These are phyloP conservation scores for Solidago caesia DNA, from an alignment of 129 eudicot genomes.

Conservation along the genomic window DNA sequence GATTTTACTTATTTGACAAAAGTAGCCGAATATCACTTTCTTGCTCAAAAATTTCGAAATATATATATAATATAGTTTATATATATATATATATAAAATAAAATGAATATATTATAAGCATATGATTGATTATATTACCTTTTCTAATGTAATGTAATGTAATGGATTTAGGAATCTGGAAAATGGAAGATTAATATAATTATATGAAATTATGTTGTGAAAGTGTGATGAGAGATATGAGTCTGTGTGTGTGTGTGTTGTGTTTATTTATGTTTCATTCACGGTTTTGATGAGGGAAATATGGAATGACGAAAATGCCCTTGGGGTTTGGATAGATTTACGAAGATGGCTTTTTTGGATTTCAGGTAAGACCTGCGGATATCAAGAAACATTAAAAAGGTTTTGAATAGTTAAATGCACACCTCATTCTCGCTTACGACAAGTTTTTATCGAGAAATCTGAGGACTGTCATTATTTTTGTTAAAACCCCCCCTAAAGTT, in stretches of 20 bases:
- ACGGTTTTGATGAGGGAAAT: conserved; percentile 26
- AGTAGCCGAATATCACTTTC: conserved; percentile 7
- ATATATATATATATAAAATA: not conserved
- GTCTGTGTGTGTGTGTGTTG: not conserved
- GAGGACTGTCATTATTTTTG: not conserved
- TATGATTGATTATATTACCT: too few relatives aligned
- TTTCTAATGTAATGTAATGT: not conserved
- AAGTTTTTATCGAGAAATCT: conserved; percentile 21
- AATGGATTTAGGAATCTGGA: conserved; percentile 20
- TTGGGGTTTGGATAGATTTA: conserved; percentile 16
- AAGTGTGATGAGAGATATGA: not conserved
- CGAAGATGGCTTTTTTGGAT: conserved; percentile 25
- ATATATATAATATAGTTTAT: not conserved
- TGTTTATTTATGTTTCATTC: conserved; percentile 11
- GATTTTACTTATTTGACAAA: conserved; percentile 17
- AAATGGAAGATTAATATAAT: not conserved
- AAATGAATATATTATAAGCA: not conserved
- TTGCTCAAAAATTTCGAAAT: conserved; percentile 10
- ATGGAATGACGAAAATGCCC: conserved; percentile 23
- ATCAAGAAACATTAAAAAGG: conserved; percentile 36
- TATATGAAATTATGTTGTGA: conserved; percentile 10
- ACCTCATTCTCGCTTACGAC: conserved; percentile 29
- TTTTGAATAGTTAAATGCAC: conserved; percentile 23
- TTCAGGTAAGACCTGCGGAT: conserved; percentile 25
- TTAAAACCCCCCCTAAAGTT: conserved; percentile 6